Percentiles rank a stretch among this genome's conserved stretches.
These are phyloP conservation scores for Suillus placidus DNA, from an alignment of 768 basidiomycete species.

Conservation along the genomic window DNA sequence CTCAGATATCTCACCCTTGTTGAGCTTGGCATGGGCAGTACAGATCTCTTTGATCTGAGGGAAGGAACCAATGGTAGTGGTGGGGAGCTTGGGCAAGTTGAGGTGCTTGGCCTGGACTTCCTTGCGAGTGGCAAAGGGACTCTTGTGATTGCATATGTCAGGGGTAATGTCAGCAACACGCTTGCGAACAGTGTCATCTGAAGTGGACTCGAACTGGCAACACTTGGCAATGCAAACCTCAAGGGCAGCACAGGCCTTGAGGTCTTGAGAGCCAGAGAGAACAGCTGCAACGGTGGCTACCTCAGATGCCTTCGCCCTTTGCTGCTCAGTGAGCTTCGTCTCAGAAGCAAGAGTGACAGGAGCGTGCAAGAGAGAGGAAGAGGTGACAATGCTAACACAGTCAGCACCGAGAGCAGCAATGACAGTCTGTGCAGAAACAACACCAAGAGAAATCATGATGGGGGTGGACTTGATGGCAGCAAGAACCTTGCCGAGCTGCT, in stretches of 20 bases:
- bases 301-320: conserved; percentile 93
- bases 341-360: conserved; percentile 95
- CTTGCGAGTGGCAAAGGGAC: conserved; percentile 83
- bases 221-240: conserved; percentile 91
- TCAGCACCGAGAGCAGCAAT: conserved; percentile 80
- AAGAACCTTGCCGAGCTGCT: conserved; percentile 82
- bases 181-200: conserved; percentile 93
- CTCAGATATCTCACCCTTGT: conserved; percentile 85
- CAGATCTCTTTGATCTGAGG: conserved; percentile 99
- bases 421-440: conserved; percentile 92
- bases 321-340: conserved; percentile 83
- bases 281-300: conserved; percentile 85
- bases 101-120: conserved; percentile 88
- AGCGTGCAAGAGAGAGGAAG: conserved; percentile 97
- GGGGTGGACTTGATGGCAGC: conserved; percentile 81
- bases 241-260: conserved; percentile 67
- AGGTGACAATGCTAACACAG: conserved; percentile 92
- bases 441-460: conserved; percentile 86
- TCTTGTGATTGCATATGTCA: conserved; percentile 85
- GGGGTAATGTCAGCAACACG: conserved; percentile 91
- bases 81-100: conserved; percentile 94
- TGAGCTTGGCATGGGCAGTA: conserved; percentile 91
- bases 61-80: conserved; percentile 98
- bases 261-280: conserved; percentile 83
- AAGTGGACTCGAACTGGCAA: conserved; percentile 90